Evolutionary conservation across 345 rosid species (phyloP).

Genomic region (Orychophragmus violaceus): DNA sequence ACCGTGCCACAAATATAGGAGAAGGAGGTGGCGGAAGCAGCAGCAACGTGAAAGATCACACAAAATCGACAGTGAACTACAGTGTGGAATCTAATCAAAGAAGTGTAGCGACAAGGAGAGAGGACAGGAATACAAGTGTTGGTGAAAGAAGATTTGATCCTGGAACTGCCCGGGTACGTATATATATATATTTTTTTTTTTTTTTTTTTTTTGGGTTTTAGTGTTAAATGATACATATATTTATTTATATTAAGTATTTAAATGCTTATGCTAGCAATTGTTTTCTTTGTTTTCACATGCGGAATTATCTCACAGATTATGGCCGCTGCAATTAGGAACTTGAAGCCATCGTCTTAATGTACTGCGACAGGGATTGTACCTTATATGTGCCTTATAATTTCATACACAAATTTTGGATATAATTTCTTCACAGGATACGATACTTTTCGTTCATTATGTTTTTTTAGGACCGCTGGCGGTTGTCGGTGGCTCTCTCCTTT

Average conservation of each 20-base stretch:
- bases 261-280: not conserved
- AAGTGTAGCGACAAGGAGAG: conserved; percentile 11
- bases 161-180: conserved; percentile 30
- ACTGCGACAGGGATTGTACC: not conserved
- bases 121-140: conserved; percentile 12
- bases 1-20: not conserved
- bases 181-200: no score
- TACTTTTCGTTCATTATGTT: no score
- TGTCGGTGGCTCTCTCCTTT: no score
- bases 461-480: no score
- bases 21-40: conserved; percentile 7
- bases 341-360: conserved; percentile 30
- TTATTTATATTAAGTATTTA: not conserved
- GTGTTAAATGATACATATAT: no score
- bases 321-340: conserved; percentile 32
- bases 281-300: not conserved
- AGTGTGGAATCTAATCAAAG: not conserved
- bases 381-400: no score
- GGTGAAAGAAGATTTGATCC: conserved; percentile 22
- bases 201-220: no score
- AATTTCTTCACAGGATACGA: no score
- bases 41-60: conserved; percentile 6
- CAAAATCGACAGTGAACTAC: not conserved
- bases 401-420: no score
- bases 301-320: conserved; percentile 12